phyloP scores from a whole-genome alignment of 306 rosid genomes.

The Malus orientalis region DNA sequence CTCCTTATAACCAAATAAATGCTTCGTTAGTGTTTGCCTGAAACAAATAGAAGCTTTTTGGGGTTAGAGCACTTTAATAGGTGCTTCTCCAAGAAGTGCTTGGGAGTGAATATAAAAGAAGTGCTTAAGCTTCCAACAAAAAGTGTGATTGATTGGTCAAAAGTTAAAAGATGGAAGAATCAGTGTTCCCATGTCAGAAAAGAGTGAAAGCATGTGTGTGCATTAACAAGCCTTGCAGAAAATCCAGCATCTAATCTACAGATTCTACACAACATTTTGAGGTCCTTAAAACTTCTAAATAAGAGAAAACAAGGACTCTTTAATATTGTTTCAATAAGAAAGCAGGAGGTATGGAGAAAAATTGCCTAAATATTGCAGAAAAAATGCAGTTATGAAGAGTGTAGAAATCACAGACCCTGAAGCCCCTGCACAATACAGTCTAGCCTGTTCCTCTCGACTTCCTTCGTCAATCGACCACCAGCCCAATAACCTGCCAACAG shows the following conservation, averaged over 20 bases:
- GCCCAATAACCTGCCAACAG: constrained; percentile 60
- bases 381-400: constrained; percentile 7
- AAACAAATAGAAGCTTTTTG: background rate
- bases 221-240: background rate
- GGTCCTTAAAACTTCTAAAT: background rate
- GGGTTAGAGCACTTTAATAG: background rate
- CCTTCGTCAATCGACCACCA: constrained; percentile 97
- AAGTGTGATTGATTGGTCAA: background rate
- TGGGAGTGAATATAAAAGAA: background rate
- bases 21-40: background rate
- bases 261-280: background rate
- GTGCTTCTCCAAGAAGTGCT: background rate
- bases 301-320: background rate
- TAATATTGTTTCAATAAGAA: background rate
- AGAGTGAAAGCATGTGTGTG: background rate
- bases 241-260: background rate
- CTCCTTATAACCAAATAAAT: background rate
- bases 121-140: background rate
- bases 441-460: constrained; percentile 86
- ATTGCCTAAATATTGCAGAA: constrained; percentile 3
- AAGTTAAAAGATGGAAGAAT: background rate
- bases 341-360: constrained; percentile 1
- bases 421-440: constrained; percentile 49
- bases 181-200: background rate
- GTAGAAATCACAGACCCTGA: constrained; percentile 50